Base-by-base conservation (phyloP, 108 stramenopile species). In the Skeletonema costatum region DNA sequence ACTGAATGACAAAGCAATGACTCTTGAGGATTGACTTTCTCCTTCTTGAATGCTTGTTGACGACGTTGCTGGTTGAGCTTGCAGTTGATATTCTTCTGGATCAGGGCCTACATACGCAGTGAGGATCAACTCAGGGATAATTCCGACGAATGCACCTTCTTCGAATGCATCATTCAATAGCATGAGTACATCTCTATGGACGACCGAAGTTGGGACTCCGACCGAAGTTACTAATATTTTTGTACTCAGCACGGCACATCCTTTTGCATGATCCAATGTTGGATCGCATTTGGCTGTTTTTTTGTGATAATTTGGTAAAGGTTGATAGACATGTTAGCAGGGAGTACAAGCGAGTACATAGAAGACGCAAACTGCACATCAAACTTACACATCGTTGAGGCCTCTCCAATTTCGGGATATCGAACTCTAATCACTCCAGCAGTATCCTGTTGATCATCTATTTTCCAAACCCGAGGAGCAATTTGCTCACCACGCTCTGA, bases 31-130 rank as follows among this genome's bases (percentile, higher is more conserved):
- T 25, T 29, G 16, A 56, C 9, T 56, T 17, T 25, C 53, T 56
- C 53, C 53, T 56, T 50, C 35, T 51, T 16, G 11, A 13, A 35
- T 19, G 2, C 25, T 41, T 32, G 31, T 29, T 2, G 29, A 2
- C 5, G 25, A 32, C 33, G 38, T 35, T 42, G 12, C 10, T 41
- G 42, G 14, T 58, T 17, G 16, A 31, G 5, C 33, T 12, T 50
- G 44, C 44, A 48, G 25, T 39, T 25, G 13, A 32, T 44, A 36
- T 4, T 60, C 51, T 11, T 72, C 65, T 10, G 66, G 65, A 44
- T 82, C 81, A 19, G 82, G 82, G 29, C 82, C 82, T 1, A 83
- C 66, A 61, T 74, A 83, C 31, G 71, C 61, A 3, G 76, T 56
- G n/a, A 70, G 21, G 5, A 73, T 48, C 1, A 83, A 25, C 5